These are phyloP conservation scores for Fomitopsis palustris DNA, from an alignment of 1,284 basidiomycete genomes.

Conservation along the genomic window DNA sequence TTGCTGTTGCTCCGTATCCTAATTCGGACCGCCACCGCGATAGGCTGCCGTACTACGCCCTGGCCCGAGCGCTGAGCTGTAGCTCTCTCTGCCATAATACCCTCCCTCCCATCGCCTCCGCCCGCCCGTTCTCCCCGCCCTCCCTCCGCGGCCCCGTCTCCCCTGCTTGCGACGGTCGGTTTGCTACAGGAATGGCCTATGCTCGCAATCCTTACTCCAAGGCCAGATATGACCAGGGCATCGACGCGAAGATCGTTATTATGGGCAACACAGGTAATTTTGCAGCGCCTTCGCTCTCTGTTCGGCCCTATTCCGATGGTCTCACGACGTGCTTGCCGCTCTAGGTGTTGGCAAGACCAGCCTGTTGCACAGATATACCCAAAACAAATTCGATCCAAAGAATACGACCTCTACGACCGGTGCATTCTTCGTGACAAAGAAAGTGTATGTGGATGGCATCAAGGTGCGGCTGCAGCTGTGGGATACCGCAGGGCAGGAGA, in stretches of 20 bases:
- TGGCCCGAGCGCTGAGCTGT: conserved; percentile 1
- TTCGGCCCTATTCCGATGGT: neutral
- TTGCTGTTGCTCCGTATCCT: conserved; percentile 2
- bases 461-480: conserved; percentile 87
- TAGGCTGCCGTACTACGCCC: conserved; percentile 1
- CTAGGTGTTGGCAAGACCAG: conserved; percentile 93
- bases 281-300: neutral
- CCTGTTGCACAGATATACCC: conserved; percentile 89
- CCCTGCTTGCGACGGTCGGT: conserved; percentile 20
- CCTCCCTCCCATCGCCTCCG: conserved; percentile 11
- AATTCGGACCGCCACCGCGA: conserved; percentile 8
- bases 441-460: conserved; percentile 83
- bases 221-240: conserved; percentile 70
- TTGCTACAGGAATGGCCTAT: conserved; percentile 30
- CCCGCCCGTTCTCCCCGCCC: conserved; percentile 15
- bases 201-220: conserved; percentile 55
- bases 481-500: conserved; percentile 98
- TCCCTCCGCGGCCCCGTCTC: conserved; percentile 19
- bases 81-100: conserved; percentile 4
- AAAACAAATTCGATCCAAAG: conserved; percentile 85
- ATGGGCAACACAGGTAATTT: conserved; percentile 88
- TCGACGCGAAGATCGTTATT: conserved; percentile 96
- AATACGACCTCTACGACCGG: conserved; percentile 91
- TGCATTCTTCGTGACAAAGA: conserved; percentile 94
- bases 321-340: conserved; percentile 2